Evolutionary conservation across 2,329 filamentous ascomycete genomes (phyloP), one percentile per base, ranked within the genome.

Genomic region (Fusarium bulbicola): DNA sequence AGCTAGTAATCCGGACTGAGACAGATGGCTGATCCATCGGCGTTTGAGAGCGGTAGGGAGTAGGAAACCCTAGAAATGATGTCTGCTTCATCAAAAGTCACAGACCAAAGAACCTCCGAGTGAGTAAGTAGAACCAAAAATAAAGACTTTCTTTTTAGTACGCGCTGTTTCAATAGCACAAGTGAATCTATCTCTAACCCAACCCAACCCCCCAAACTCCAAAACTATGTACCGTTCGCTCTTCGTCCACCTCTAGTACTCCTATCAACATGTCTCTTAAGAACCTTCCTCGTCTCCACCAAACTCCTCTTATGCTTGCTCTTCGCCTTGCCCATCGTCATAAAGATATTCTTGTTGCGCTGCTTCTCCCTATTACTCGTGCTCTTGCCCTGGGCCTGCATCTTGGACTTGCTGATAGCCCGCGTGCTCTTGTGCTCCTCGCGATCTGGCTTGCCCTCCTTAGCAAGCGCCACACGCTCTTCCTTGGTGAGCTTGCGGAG

Each of bases 351-450:
- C 93, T 99, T 99, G 88, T 94, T 94, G 76, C 95, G 88, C 46
- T 93, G 91, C 90, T 99, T 99, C 86, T 99, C 96, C 85, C 93
- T 93, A 84, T 99, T 99, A 74, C 95, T 98, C 42, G 94, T 95
- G 81, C 93, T 97, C 91, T 98, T 98, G 79, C 96, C 96, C 84
- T 95, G 90, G 5, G 91, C 88, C 78, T 92, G 90, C 89, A 97
- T 97, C 87, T 95, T 94, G 81, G 94, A 91, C 87, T 94, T 94
- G 78, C 93, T 88, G 80, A 93, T 91, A 21, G 95, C 95, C 73
- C 94, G 91, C 60, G 93, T 96, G 72, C 91, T 93, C 85, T 95
- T 95, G 85, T 97, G 95, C 81, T 96, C 91, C 57, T 90, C 87
- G 36, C 92, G 90, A 49, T 91, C 90, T 2, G 92, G 92, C 83